These are phyloP conservation scores for Serendipita sp. DNA, from an alignment of 768 basidiomycete species.

Conservation along the genomic window DNA sequence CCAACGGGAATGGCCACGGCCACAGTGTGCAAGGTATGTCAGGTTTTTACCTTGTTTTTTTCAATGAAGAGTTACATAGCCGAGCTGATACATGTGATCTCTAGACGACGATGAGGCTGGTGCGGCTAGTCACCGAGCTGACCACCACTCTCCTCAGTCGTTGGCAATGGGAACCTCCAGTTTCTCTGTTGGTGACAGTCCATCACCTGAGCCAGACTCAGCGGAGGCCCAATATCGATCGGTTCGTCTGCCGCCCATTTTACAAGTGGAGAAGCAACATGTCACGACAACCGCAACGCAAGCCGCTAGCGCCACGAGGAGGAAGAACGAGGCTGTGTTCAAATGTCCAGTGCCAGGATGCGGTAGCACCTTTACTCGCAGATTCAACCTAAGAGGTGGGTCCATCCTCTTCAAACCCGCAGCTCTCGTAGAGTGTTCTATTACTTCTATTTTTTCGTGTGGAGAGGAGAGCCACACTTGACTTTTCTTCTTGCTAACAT, in stretches of 20 bases:
- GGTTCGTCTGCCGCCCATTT: constrained; percentile 56
- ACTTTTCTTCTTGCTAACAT: constrained; percentile 5
- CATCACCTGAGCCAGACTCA: constrained; percentile 13
- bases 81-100: too few species aligned
- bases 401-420: constrained; percentile 6
- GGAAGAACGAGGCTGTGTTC: constrained; percentile 84
- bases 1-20: too few species aligned
- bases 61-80: too few species aligned
- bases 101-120: too few species aligned
- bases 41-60: too few species aligned
- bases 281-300: constrained; percentile 92
- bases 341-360: constrained; percentile 89
- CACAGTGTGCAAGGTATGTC: too few species aligned
- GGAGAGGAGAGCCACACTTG: background rate
- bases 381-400: constrained; percentile 73
- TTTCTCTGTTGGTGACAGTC: background rate
- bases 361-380: constrained; percentile 90
- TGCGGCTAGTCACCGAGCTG: too few species aligned
- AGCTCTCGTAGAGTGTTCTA: background rate
- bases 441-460: background rate
- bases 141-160: too few species aligned
- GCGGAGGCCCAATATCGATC: constrained; percentile 15
- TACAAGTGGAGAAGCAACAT: constrained; percentile 86
- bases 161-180: too few species aligned
- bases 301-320: constrained; percentile 72